Evolutionary conservation across 2,329 filamentous ascomycete genomes (phyloP), one percentile per base, ranked within the genome.

Genomic region (Aspergillus sp.): DNA sequence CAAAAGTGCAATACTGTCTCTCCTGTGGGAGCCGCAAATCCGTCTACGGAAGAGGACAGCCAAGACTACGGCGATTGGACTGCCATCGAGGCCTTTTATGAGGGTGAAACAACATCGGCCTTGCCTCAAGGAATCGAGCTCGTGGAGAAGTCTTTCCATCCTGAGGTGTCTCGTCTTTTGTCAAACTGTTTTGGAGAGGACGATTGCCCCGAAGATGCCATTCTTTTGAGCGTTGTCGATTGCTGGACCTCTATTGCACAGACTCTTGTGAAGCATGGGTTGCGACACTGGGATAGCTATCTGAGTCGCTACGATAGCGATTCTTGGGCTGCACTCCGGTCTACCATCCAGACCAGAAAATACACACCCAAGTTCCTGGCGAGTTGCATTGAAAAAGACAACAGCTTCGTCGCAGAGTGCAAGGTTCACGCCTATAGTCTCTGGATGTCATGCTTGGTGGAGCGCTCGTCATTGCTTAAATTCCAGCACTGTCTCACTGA

Each of bases 131-230:
- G 58, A 20, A 60, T 71, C 33, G 60, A 64, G 43, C 62, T 68
- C 45, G 61, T 78, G 30, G 63, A 77, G 22, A 69, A 72, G 16
- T 68, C 73, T 24, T 66, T 83, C 32, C 75, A 79, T 49, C 75
- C 75, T 10, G 69, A 76, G 13, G 65, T 85, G 17, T 77, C 73
- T 55, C 77, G 76, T 17, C 72, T 86, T 22, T 66, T 85, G 19
- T 86, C 83, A 1, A 84, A 82, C 53, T 79, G 79, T 47, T 85
- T 86, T 61, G 83, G 83, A 7, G 79, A 81, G 33, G 83, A 86
- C 51, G 63, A 71, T 14, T 70, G 75, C 17, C 76, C 79, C 1
- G 79, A 83, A 43, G 82, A 86, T 58, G 65, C 63, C 1, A 64
- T 86, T 5, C 72, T 86, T 5, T 65, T 75, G 44, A 75, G 73